A percentile compares a stretch with the other conserved stretches of the same genome.
Evolutionary conservation across 257 asterid species (phyloP).

Genomic region (Sherardia arvensis): DNA sequence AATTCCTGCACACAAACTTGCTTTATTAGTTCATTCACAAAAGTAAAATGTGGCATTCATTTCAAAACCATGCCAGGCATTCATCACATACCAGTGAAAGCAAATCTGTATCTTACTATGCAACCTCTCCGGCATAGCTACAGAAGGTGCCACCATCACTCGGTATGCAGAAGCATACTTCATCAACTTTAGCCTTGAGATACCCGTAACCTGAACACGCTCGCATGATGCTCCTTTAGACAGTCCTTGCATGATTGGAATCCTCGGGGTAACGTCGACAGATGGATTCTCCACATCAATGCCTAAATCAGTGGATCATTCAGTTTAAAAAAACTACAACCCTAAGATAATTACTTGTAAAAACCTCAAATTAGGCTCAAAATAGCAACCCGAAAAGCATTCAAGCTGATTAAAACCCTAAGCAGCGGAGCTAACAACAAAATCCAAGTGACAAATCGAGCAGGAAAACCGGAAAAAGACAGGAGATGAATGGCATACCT

Average conservation of each 20-base stretch:
- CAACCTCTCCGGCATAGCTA: conserved; percentile 45
- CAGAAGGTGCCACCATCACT: conserved; percentile 56
- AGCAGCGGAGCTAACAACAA: background rate
- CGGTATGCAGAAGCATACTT: conserved; percentile 64
- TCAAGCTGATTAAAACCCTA: background rate
- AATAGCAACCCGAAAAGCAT: background rate
- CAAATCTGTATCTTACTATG: conserved; percentile 61
- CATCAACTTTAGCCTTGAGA: conserved; percentile 57
- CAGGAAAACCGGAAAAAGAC: background rate
- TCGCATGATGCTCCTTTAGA: conserved; percentile 48
- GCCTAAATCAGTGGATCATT: conserved; percentile 22
- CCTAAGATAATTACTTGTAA: background rate
- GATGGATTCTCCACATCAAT: conserved; percentile 40
- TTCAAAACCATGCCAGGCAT: background rate
- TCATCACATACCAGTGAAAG: conserved; percentile 53
- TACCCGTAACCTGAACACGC: conserved; percentile 54
- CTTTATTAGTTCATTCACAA: conserved; percentile 5
- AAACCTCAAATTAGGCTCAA: background rate
- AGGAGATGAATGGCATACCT: background rate
- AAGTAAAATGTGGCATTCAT: background rate
- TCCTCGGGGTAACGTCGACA: conserved; percentile 45
- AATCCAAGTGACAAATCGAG: background rate
- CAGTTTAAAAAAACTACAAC: background rate
- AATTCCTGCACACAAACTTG: conserved; percentile 51
- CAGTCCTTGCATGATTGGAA: conserved; percentile 25